phyloP scores from a whole-genome alignment of 2,329 filamentous ascomycete species.

The Teratosphaeria destructans region DNA sequence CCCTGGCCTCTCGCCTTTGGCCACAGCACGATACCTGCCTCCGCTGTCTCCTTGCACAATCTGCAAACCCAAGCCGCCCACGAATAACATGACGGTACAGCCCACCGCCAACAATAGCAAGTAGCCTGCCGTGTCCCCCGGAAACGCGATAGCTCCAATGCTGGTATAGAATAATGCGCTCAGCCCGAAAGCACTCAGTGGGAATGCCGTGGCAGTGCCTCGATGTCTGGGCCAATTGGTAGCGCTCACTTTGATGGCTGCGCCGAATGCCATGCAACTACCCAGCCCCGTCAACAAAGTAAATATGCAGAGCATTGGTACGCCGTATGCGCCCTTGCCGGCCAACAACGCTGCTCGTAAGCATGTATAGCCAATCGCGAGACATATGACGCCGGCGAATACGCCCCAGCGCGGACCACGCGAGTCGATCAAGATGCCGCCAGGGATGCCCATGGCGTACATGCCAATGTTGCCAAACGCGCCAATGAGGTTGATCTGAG shows the following conservation, averaged over 20 bases:
- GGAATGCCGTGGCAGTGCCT: constrained; percentile 89
- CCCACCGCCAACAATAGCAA: constrained; percentile 70
- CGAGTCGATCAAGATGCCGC: constrained; percentile 77
- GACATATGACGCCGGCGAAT: constrained; percentile 59
- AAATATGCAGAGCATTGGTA: constrained; percentile 62
- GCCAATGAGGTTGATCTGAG: constrained; percentile 77
- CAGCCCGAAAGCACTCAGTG: constrained; percentile 81
- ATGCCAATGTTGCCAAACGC: constrained; percentile 82
- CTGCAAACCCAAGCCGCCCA: constrained; percentile 75
- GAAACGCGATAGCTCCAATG: constrained; percentile 65
- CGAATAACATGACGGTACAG: constrained; percentile 63
- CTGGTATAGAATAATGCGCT: constrained; percentile 95
- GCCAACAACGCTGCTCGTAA: constrained; percentile 68
- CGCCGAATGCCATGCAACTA: constrained; percentile 82
- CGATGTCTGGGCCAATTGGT: constrained; percentile 86
- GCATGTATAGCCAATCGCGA: constrained; percentile 76
- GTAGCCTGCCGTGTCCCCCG: constrained; percentile 72
- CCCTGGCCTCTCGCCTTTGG: constrained; percentile 36
- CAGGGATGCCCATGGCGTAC: constrained; percentile 82
- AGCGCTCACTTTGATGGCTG: constrained; percentile 72
- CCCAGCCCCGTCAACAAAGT: constrained; percentile 79
- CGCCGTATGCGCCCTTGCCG: constrained; percentile 48
- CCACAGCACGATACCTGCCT: constrained; percentile 46
- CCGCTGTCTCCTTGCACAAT: constrained; percentile 50
- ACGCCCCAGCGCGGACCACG: constrained; percentile 72